Conservation (phyloP, 768 basidiomycete genomes). For the Tylopilus subfusipes region DNA sequence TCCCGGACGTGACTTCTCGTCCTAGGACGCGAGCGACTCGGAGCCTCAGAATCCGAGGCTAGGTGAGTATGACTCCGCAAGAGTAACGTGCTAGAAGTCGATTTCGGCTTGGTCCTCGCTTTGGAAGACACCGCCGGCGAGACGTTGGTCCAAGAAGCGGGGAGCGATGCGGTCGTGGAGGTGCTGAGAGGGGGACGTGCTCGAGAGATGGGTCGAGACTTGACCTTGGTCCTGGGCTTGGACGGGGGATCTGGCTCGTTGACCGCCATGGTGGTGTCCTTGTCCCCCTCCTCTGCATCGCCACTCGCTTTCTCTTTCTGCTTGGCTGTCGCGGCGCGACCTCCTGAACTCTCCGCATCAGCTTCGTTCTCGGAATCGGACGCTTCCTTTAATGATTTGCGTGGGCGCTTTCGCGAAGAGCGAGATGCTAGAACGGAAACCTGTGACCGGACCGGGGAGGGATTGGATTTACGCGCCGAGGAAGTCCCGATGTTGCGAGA, state of each 20-base stretch:
- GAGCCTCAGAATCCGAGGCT: constrained; percentile 24
- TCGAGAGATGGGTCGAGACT: constrained; percentile 13
- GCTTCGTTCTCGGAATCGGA: constrained; percentile 20
- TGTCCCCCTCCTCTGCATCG: not conserved
- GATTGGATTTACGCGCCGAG: constrained; percentile 22
- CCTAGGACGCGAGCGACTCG: constrained; percentile 18
- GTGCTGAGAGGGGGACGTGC: constrained; percentile 4
- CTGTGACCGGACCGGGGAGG: constrained; percentile 24
- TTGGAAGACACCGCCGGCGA: not conserved
- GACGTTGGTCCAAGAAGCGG: not conserved
- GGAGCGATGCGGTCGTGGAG: not conserved
- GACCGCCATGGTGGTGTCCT: constrained; percentile 5
- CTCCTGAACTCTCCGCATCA: constrained; percentile 6
- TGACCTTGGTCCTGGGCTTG: constrained; percentile 13
- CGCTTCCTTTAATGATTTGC: constrained; percentile 19
- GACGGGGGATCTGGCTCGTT: constrained; percentile 7
- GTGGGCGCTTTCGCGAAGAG: constrained; percentile 24
- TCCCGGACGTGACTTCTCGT: constrained; percentile 25
- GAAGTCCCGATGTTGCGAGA: constrained; percentile 4
- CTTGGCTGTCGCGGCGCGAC: constrained; percentile 9
- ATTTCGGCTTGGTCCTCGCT: constrained; percentile 13
- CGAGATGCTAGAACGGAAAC: not conserved
- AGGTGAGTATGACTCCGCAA: constrained; percentile 20
- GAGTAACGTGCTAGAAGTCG: constrained; percentile 15
- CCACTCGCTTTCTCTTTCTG: not conserved